Base-by-base conservation (phyloP, 371 early-diverging fungal species). In the Ordospora pajunii region DNA sequence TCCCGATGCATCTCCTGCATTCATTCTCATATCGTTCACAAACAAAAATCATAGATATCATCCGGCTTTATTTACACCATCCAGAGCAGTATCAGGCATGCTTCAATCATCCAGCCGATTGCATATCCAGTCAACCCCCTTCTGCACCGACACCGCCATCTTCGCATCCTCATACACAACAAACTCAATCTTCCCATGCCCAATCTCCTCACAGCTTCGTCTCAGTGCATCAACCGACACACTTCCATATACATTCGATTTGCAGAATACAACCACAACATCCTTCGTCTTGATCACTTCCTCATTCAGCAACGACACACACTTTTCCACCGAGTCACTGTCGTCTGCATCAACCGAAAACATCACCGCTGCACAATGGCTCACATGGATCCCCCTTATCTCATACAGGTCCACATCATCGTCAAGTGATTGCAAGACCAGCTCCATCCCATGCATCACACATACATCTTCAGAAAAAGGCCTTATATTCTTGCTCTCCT, bases 301-400 rank as follows among this genome's bases (percentile, higher is more conserved):
- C 17, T 72, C 73, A 10, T 64, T 51, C 9, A 72, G 40, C 12
- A 63, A 49, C 10, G 32, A 19, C 40, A 37, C 23, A 42, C 44
- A 48, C 32, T 14, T 23, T 10, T 63, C 65, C 7, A 72, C 50
- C 3, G 64, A 63, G 27, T 10, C 21, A 10, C 23, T 45, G 37
- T 43, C 62, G 42, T 72, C 73, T 50, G 73, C 63, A 63, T 72
- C 51, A 8, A 72, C 51, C 8, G 73, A 44, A 49, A 63, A 72
- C 50, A 72, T 50, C 11, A 64, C 48, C 17, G 63, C 73, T 2
- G 64, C 62, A 19, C 50, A 44, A 19, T 48, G 49, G 22, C 49
- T 8, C 32, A 42, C 50, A 50, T 72, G 73, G 6, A 72, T 43
- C 22, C 46, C 50, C 9, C 62, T 72, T 40, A 72, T 46, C 19